Conservation (phyloP, 176 grass and related monocot genomes). For the Carex cristatella region DNA sequence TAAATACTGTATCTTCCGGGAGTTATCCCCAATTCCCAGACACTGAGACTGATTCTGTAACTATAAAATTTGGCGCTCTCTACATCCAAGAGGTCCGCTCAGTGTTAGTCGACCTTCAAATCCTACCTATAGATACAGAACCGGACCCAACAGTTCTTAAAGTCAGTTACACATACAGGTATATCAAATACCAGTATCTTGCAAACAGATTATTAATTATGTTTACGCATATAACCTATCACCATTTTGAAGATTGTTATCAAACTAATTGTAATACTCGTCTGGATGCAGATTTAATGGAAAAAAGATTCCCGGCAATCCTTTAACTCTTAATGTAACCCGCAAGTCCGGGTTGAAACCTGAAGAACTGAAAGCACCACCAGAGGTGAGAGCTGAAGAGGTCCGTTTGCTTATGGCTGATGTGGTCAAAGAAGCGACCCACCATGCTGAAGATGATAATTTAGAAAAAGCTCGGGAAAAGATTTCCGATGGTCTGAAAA, state of each 20-base stretch:
- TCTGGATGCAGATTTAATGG: neutral
- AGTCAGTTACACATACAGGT: neutral
- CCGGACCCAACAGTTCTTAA: neutral
- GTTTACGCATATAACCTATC: neutral
- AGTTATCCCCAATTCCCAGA: too few species aligned
- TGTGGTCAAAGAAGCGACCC: too few species aligned
- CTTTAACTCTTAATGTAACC: too few species aligned
- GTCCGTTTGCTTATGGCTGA: too few species aligned
- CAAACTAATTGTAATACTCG: neutral
- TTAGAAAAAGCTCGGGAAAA: neutral
- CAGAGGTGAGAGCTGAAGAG: too few species aligned
- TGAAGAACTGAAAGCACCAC: too few species aligned
- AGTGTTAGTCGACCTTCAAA: conserved; percentile 10
- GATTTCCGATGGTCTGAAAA: neutral
- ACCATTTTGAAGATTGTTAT: too few species aligned
- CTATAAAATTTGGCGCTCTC: conserved; percentile 28
- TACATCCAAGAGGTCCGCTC: conserved; percentile 20
- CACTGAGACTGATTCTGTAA: neutral
- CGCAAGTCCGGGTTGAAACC: too few species aligned
- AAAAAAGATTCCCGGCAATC: too few species aligned
- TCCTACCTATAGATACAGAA: neutral
- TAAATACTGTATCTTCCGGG: too few species aligned
- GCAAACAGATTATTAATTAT: neutral
- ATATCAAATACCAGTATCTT: neutral
- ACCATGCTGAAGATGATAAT: neutral